Percentiles rank a stretch among this genome's conserved stretches.
Evolutionary conservation across 768 basidiomycete genomes (phyloP).

Genomic region (Xerocomus brunneocitrinus): DNA sequence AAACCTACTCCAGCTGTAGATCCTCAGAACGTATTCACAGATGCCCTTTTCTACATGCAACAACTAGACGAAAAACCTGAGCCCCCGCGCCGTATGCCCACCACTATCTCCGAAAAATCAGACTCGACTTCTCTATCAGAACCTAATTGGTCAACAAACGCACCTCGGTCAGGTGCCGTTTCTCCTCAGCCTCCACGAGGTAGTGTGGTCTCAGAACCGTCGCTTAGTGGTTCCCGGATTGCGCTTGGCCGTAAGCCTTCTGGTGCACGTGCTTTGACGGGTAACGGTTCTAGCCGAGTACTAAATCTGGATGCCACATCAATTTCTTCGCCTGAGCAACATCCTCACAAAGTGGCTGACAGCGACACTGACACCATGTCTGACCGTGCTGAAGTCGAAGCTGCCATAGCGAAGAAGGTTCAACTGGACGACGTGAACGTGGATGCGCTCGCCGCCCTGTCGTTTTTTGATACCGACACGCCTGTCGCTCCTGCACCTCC

Average conservation of each 20-base stretch:
- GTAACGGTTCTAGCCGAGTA: conserved; percentile 33
- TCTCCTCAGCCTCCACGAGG: conserved; percentile 19
- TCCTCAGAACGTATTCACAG: conserved; percentile 41
- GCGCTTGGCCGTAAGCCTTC: conserved; percentile 65
- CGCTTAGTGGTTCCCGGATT: conserved; percentile 36
- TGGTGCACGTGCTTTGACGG: conserved; percentile 69
- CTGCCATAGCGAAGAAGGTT: conserved; percentile 8
- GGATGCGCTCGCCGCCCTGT: conserved; percentile 76
- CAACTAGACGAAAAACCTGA: conserved; percentile 40
- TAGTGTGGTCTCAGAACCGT: conserved; percentile 29
- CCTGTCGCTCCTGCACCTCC: conserved; percentile 16
- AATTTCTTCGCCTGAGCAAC: conserved; percentile 36
- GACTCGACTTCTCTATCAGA: conserved; percentile 30
- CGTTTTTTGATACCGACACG: conserved; percentile 56
- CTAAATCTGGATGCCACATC: conserved; percentile 33
- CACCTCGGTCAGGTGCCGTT: conserved; percentile 21
- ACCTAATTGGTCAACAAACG: conserved; percentile 16
- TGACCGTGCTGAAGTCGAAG: conserved; percentile 12
- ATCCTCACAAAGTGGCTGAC: conserved; percentile 24
- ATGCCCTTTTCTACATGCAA: conserved; percentile 69
- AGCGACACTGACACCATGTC: conserved; percentile 34
- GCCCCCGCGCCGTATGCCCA: conserved; percentile 37
- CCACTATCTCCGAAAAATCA: conserved; percentile 45
- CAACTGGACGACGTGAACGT: conserved; percentile 48
- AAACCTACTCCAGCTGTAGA: conserved; percentile 24